These are phyloP conservation scores for Pholiota microspora DNA, from an alignment of 768 basidiomycete species.

Conservation along the genomic window DNA sequence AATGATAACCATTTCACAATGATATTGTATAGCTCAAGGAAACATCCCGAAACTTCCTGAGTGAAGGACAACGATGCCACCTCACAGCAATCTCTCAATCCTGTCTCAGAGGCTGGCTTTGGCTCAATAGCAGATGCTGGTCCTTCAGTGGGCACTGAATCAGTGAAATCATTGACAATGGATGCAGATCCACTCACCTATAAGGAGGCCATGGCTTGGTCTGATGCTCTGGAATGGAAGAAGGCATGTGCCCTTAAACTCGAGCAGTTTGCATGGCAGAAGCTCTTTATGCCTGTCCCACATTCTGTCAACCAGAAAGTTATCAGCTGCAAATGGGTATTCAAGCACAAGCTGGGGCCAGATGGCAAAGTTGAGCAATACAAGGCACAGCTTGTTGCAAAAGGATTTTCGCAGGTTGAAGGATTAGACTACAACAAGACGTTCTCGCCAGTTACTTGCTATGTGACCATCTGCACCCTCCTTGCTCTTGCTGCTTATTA, in stretches of 20 bases:
- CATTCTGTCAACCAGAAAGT: background rate
- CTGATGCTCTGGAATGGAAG: background rate
- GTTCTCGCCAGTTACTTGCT: constrained; percentile 5
- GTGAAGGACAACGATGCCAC: too few species aligned
- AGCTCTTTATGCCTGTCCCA: background rate
- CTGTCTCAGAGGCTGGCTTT: too few species aligned
- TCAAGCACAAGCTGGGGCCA: constrained; percentile 1
- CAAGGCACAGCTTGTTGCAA: constrained; percentile 3
- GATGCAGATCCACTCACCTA: constrained; percentile 1
- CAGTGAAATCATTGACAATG: background rate
- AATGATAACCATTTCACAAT: too few species aligned
- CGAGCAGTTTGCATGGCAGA: background rate
- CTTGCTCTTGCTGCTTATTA: constrained; percentile 1
- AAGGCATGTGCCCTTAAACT: background rate
- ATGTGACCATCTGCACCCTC: too few species aligned
- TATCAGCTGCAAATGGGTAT: constrained; percentile 7
- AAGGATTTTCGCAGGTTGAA: constrained; percentile 6
- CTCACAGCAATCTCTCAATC: too few species aligned
- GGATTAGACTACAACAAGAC: constrained; percentile 9
- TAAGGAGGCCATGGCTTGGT: background rate
- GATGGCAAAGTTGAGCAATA: background rate
- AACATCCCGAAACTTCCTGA: too few species aligned
- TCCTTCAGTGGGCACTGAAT: background rate
- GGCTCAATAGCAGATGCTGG: too few species aligned
- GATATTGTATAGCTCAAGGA: too few species aligned